Evolutionary conservation across 306 rosid species (phyloP).

Genomic region (Quercus suber): DNA sequence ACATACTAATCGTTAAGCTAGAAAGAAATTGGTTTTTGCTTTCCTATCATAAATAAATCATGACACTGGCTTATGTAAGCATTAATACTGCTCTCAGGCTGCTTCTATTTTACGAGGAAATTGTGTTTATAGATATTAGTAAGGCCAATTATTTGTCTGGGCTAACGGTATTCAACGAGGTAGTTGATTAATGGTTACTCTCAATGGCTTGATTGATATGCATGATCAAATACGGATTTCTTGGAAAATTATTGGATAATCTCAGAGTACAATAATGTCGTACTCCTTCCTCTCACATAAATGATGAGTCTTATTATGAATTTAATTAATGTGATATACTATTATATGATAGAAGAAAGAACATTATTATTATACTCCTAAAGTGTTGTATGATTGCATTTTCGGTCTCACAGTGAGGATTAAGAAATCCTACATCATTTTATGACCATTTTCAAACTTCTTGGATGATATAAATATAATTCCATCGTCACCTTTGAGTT

Average conservation of each 20-base stretch:
- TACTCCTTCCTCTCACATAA: fast-evolving
- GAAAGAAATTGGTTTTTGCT: not conserved
- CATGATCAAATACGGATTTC: too few species aligned
- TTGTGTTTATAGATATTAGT: too few species aligned
- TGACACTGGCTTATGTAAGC: too few species aligned
- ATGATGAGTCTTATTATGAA: fast-evolving
- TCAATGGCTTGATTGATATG: not conserved
- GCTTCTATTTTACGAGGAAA: too few species aligned
- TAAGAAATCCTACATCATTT: not conserved
- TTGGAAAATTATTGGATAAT: too few species aligned
- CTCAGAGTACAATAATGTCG: too few species aligned
- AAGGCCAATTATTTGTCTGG: not conserved
- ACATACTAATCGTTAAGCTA: not conserved
- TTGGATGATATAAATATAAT: too few species aligned
- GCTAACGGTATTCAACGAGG: not conserved
- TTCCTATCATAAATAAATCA: not conserved
- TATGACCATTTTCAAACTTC: not conserved
- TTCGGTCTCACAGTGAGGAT: not conserved
- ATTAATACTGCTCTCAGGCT: too few species aligned
- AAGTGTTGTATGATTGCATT: not conserved
- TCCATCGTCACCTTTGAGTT: too few species aligned
- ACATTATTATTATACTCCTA: too few species aligned
- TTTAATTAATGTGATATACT: too few species aligned
- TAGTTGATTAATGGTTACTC: not conserved
- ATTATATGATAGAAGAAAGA: too few species aligned